Conservation (phyloP, 2,329 filamentous ascomycete genomes). For the Xylaria sp. region DNA sequence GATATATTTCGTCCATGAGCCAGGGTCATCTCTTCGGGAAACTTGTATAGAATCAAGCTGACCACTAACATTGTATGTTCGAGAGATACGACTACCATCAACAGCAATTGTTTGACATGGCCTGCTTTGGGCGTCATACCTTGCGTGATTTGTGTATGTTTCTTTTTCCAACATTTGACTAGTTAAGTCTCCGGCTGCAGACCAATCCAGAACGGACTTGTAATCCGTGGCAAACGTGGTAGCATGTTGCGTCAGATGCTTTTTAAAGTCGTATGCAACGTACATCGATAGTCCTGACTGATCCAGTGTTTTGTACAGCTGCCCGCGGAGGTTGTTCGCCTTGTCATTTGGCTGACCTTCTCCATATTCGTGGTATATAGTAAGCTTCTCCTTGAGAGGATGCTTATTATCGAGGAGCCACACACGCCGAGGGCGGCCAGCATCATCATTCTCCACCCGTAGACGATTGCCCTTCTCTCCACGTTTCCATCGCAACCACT, state of each 20-base stretch:
- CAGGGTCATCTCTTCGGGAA: background rate
- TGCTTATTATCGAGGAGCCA: background rate
- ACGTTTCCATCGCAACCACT: background rate
- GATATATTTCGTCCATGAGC: background rate
- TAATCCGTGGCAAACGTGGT: background rate
- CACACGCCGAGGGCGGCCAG: background rate
- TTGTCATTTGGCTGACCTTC: background rate
- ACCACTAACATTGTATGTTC: background rate
- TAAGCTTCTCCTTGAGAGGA: background rate
- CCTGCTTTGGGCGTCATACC: background rate
- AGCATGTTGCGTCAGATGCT: background rate
- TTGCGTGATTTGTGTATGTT: background rate
- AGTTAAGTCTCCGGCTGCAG: background rate
- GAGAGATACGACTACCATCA: background rate
- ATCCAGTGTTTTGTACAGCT: background rate
- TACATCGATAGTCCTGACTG: background rate
- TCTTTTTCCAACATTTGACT: background rate
- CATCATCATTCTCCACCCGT: background rate
- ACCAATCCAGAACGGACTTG: background rate
- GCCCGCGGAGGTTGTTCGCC: background rate
- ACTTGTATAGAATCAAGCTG: background rate
- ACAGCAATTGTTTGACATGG: background rate
- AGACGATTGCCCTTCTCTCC: background rate
- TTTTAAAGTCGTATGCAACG: background rate
- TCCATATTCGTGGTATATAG: background rate